A percentile compares a stretch with the other conserved stretches of the same genome.
These are phyloP conservation scores for Beauveria brongniartii DNA, from an alignment of 2,329 filamentous ascomycete genomes.

Conservation along the genomic window DNA sequence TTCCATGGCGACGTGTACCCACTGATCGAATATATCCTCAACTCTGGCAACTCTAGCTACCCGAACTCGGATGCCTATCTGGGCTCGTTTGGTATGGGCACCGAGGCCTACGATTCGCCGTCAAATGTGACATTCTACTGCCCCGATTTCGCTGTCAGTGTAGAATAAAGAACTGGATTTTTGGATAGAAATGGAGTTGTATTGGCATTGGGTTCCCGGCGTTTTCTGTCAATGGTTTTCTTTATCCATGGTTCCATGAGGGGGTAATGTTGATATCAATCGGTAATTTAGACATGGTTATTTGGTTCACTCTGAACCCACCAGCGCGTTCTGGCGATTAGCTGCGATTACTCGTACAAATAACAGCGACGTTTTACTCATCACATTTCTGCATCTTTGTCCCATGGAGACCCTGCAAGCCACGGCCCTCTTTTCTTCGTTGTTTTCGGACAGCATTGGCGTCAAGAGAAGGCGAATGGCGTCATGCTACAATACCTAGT, in stretches of 20 bases:
- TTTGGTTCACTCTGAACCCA: neutral
- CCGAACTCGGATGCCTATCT: conserved; percentile 37
- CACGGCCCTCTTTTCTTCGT: neutral
- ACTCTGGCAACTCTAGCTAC: conserved; percentile 24
- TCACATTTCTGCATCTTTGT: neutral
- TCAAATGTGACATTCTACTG: conserved; percentile 42
- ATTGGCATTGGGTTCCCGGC: conserved; percentile 8
- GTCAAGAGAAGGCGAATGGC: neutral
- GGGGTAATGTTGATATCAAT: conserved; percentile 3
- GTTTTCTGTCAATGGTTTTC: conserved; percentile 2
- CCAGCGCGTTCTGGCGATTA: neutral
- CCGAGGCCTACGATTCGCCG: conserved; percentile 37
- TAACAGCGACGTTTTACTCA: neutral
- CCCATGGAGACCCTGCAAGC: neutral
- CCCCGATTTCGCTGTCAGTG: conserved; percentile 28
- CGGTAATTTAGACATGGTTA: conserved; percentile 10
- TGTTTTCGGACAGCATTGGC: neutral
- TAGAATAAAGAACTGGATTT: conserved; percentile 14
- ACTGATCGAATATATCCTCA: conserved; percentile 33
- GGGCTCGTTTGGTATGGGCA: conserved; percentile 44
- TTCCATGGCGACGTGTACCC: conserved; percentile 40
- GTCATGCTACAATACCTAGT: neutral
- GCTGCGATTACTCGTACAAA: neutral
- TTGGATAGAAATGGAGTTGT: conserved; percentile 12
- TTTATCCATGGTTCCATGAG: neutral